A percentile compares a stretch with the other conserved stretches of the same genome.
Evolutionary conservation across 495 filamentous ascomycete species (phyloP).

Genomic region (Penicillium crystallinum): DNA sequence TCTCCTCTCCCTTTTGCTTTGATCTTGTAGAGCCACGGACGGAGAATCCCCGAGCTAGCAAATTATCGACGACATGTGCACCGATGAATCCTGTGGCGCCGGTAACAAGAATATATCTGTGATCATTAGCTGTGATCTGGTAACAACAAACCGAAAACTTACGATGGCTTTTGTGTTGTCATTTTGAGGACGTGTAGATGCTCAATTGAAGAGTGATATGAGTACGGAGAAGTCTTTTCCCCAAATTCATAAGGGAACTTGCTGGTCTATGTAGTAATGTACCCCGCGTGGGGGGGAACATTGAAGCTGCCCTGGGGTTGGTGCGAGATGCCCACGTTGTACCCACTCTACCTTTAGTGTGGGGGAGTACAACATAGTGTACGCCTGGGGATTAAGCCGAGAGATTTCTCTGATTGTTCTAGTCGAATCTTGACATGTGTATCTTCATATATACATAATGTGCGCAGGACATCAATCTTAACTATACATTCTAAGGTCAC

Average conservation of each 20-base stretch:
- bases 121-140: neutral
- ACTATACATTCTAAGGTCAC: neutral
- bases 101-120: conserved; percentile 34
- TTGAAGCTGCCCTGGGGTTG: neutral
- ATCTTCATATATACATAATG: neutral
- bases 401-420: neutral
- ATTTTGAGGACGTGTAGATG: neutral
- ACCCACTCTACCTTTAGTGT: neutral
- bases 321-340: neutral
- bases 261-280: neutral
- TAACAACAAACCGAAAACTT: neutral
- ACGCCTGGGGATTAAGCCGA: neutral
- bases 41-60: conserved; percentile 26
- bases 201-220: neutral
- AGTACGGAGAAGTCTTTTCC: neutral
- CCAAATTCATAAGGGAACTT: neutral
- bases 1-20: conserved; percentile 24
- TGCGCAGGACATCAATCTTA: neutral
- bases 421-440: neutral
- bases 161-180: conserved; percentile 3
- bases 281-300: conserved; percentile 1
- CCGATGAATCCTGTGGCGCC: conserved; percentile 40
- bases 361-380: neutral
- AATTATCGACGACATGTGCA: conserved; percentile 35
- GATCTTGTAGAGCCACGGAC: conserved; percentile 39